Evolutionary conservation across 1,284 basidiomycete species (phyloP), one percentile per base, ranked within the genome.

Genomic region (Sanghuangporus sanghuang): DNA sequence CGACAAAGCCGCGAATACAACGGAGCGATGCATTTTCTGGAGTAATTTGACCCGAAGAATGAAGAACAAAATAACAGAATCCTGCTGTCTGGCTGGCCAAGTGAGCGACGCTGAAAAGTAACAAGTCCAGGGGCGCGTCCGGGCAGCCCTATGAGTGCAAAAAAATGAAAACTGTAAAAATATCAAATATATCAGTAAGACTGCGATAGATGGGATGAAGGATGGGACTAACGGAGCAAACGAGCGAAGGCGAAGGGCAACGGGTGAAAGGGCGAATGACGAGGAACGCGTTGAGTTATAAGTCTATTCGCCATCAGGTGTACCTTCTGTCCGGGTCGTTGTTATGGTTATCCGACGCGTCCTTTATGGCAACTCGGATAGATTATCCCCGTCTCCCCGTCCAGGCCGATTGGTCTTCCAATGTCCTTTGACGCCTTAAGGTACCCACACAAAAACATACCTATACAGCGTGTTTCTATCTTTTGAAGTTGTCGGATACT

Each of bases 71-170:
- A 74, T 74, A 67, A 67, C 65, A 67, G 78, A 78, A 79, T 78
- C 81, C 75, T 76, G 76, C 76, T 73, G 72, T 72, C 70, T 78
- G 77, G 79, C 61, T 78, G 76, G 79, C 61, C 73, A 73, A 73
- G 71, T 73, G 73, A 73, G 73, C 75, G 73, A 69, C 72, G 69
- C 68, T 73, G 71, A 71, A 70, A 73, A 71, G 75, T 76, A 80
- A 76, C 74, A 77, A 75, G 79, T 77, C 78, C 79, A 80, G 80
- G 84, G 83, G 81, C 79, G 85, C 86, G 77, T 80, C 85, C 85
- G 77, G 85, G 85, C 85, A 84, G 81, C 84, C 85, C 83, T 70
- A 71, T 78, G 76, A 79, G 76, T 77, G 73, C 73, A 77, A 74
- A 69, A 72, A 73, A 74, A 39, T 21, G 36, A 59, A 73, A 35